Percentiles rank a stretch among this genome's conserved stretches.
Conservation (phyloP, 2,329 filamentous ascomycete genomes). For the Orbilia brochopaga region DNA sequence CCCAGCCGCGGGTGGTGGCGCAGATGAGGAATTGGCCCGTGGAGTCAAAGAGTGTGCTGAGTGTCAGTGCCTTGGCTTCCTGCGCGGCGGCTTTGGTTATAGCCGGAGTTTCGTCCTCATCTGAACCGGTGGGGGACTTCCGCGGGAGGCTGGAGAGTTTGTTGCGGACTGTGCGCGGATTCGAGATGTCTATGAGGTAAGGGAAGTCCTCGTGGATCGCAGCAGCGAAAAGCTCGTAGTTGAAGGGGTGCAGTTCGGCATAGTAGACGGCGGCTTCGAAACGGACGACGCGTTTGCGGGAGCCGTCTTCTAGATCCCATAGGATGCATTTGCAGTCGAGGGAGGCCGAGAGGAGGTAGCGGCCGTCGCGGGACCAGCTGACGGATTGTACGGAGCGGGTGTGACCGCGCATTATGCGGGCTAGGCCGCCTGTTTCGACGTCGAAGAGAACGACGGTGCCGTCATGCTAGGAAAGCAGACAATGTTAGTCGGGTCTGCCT, state of each 20-base stretch:
- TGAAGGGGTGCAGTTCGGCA: conserved; percentile 89
- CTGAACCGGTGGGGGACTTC: conserved; percentile 70
- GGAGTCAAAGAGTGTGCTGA: conserved; percentile 84
- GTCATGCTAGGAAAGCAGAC: conserved; percentile 66
- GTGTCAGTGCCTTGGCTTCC: conserved; percentile 93
- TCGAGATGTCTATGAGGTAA: conserved; percentile 78
- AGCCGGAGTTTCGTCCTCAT: conserved; percentile 66
- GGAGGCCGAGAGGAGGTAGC: conserved; percentile 88
- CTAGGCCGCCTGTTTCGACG: conserved; percentile 94
- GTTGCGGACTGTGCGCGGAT: conserved; percentile 21
- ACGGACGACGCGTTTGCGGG: conserved; percentile 78
- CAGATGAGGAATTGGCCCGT: conserved; percentile 86
- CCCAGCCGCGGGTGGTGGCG: conserved; percentile 91
- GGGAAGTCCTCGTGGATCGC: conserved; percentile 94
- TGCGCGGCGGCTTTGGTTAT: conserved; percentile 87
- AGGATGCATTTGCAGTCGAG: conserved; percentile 96
- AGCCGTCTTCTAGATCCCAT: conserved; percentile 83
- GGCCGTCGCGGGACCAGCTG: conserved; percentile 88
- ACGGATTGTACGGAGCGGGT: conserved; percentile 91
- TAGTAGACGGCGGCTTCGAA: conserved; percentile 95
- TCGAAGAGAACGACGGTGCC: conserved; percentile 96
- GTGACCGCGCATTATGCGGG: conserved; percentile 90
- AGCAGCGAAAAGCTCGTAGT: conserved; percentile 84
- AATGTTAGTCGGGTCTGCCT: conserved; percentile 31
- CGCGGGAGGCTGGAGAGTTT: conserved; percentile 66